Conservation (phyloP, 2,329 filamentous ascomycete species). For the Aspergillus carbonarius region DNA sequence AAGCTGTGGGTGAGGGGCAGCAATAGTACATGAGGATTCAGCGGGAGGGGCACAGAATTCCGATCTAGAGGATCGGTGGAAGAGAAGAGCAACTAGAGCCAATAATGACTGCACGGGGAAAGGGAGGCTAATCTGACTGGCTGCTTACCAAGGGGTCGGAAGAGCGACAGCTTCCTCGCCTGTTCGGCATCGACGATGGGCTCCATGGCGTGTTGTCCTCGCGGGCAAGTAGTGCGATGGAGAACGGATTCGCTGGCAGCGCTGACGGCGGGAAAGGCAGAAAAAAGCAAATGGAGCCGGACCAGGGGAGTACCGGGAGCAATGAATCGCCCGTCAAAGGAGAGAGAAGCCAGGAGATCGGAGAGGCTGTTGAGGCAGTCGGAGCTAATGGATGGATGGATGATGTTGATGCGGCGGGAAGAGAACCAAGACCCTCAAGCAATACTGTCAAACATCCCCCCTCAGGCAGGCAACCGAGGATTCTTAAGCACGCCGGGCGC, state of each 20-base stretch:
- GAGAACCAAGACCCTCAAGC: background rate
- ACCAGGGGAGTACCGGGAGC: background rate
- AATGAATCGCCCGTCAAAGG: background rate
- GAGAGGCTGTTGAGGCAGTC: background rate
- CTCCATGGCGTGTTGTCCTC: slow-evolving; percentile 24
- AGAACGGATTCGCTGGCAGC: slow-evolving; percentile 15
- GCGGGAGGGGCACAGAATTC: slow-evolving; percentile 12
- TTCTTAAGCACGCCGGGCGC: background rate
- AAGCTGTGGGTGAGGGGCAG: slow-evolving; percentile 10
- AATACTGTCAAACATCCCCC: background rate
- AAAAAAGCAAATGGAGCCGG: background rate
- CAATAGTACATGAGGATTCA: slow-evolving; percentile 1
- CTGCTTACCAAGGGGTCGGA: slow-evolving; percentile 46
- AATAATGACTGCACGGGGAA: slow-evolving; percentile 37
- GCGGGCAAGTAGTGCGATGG: slow-evolving; percentile 9
- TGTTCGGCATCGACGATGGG: slow-evolving; percentile 38
- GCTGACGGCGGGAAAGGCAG: slow-evolving; percentile 23
- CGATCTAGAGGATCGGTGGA: slow-evolving; percentile 2
- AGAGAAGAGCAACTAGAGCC: slow-evolving; percentile 21
- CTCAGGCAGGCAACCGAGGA: background rate
- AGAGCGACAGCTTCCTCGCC: slow-evolving; percentile 44
- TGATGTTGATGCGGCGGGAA: background rate
- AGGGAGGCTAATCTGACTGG: slow-evolving; percentile 32
- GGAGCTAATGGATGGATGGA: background rate
- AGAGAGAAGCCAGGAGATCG: background rate